These are phyloP conservation scores for Mollisia scopiformis DNA, from an alignment of 2,329 filamentous ascomycete genomes.

Conservation along the genomic window DNA sequence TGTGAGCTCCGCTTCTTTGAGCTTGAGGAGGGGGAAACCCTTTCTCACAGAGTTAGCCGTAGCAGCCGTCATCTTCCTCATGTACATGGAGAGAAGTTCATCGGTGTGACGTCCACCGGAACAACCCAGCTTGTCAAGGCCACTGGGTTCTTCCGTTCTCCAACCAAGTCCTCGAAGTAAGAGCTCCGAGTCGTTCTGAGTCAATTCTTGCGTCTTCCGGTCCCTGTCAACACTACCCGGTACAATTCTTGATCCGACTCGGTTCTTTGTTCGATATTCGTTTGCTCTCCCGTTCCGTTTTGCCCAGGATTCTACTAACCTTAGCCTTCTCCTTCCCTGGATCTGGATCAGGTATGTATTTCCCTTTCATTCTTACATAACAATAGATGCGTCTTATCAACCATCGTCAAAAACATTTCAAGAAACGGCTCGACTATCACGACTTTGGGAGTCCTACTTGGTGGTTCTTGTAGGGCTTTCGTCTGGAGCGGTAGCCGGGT, in stretches of 20 bases:
- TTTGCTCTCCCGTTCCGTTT: background rate
- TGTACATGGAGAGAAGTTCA: background rate
- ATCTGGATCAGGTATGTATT: background rate
- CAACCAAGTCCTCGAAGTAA: background rate
- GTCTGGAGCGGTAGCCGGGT: background rate
- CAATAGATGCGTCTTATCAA: background rate
- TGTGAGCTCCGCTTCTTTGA: background rate
- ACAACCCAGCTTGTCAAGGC: background rate
- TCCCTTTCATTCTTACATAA: background rate
- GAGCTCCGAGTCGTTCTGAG: background rate
- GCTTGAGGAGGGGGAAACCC: background rate
- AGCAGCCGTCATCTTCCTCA: background rate
- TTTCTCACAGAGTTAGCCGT: background rate
- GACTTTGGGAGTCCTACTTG: background rate
- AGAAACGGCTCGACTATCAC: background rate
- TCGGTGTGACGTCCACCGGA: too few relatives aligned
- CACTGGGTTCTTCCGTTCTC: background rate
- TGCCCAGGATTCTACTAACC: background rate
- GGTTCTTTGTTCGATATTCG: background rate
- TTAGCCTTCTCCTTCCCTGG: background rate
- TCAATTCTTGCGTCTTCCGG: background rate
- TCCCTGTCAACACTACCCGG: background rate
- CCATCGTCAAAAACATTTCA: background rate
- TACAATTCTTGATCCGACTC: background rate
- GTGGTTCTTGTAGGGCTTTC: background rate